Base-by-base conservation (phyloP, 306 rosid species). In the Carpinus fangiana region DNA sequence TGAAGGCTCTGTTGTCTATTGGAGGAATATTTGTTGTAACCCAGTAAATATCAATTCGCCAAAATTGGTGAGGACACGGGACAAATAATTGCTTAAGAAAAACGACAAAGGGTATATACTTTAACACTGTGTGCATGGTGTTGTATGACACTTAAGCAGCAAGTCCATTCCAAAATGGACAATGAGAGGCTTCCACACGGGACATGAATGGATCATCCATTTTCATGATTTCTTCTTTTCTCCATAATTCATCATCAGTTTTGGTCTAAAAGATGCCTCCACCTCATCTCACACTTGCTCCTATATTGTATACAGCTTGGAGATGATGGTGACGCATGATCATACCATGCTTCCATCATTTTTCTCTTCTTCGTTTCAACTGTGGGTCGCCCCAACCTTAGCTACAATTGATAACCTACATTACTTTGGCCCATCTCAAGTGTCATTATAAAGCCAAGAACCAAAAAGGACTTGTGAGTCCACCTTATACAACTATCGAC, bases 301-400 rank as follows among this genome's bases (percentile, higher is more conserved):
- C 62, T 53, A 76, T 56, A 46, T 71, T 55, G 73, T 45, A 51
- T 74, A 53, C 43, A 38, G 43, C 60, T 82, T 59, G 76, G 52
- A 68, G 78, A 38, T 26, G 78, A 46, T 80, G 76, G 78, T 28
- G 73, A 34, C 48, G 56, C 82, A 65, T 74, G 61, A 81, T 79
- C 77, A 46, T 21, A 69, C 54, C 85, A 77, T 81, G 83, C 83
- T 82, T 75, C 79, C 90, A 91, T 88, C 86, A 85, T 86, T 75
- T 31, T 51, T 79, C 67, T 75, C 57, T 54, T 72, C 80, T 76
- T 79, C 26, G 77, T 80, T 81, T 78, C 75, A 86, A 77, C 69
- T 79, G 76, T 86, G 90, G 82, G 84, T 76, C 80, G 7, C 86
- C 82, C 83, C 83, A 74, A 86, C 83, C 84, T 54, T 81, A 72